Conservation (phyloP, 805 yeast genomes). For the Yarrowia sp. region DNA sequence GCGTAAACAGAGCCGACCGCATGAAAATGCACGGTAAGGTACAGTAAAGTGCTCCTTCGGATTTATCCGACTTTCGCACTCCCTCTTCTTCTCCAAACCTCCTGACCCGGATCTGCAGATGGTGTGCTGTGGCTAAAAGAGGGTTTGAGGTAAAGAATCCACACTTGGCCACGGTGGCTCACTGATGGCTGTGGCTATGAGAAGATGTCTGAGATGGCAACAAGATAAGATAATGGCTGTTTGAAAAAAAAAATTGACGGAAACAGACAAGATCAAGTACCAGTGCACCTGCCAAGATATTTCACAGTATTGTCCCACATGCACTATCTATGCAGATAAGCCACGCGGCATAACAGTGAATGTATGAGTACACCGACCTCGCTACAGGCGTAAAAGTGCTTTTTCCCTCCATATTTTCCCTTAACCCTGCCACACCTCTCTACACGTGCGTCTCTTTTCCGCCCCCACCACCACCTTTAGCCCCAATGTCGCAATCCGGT, state of each 20-base stretch:
- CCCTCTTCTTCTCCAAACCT: constrained; percentile 3
- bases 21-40: constrained; percentile 5
- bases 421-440: not conserved
- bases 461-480: constrained; percentile 9
- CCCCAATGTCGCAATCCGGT: constrained; percentile 31
- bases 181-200: constrained; percentile 14
- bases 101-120: constrained; percentile 33
- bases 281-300: not conserved
- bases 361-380: not conserved
- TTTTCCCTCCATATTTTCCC: not conserved
- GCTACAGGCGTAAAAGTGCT: not conserved
- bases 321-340: constrained; percentile 34
- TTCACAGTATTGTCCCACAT: not conserved
- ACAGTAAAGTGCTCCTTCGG: constrained; percentile 1
- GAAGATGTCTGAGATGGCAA: not conserved
- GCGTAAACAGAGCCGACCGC: not conserved
- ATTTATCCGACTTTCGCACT: not conserved
- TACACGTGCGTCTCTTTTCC: not conserved
- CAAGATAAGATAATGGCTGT: not conserved
- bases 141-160: constrained; percentile 35
- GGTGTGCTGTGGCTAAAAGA: constrained; percentile 39
- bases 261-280: not conserved
- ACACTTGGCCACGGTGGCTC: constrained; percentile 29
- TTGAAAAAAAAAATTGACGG: not conserved
- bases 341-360: not conserved